A percentile compares a stretch with the other conserved stretches of the same genome.
These are phyloP conservation scores for Crithidia thermophila DNA, from an alignment of 208 protist genomes.

Conservation along the genomic window DNA sequence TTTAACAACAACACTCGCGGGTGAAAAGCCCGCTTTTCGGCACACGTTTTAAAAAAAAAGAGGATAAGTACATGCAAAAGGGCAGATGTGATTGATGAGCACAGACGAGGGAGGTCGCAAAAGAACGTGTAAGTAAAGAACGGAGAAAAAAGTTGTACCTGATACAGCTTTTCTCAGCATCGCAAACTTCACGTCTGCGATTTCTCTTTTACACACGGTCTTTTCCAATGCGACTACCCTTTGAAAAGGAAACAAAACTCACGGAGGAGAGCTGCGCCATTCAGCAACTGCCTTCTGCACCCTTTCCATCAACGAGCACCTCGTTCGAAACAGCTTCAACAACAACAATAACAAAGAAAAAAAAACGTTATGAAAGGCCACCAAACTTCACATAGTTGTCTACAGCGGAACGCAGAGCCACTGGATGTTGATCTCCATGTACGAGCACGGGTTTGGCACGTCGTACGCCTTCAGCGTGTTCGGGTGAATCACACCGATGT, in stretches of 20 bases:
- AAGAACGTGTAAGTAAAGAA: not conserved
- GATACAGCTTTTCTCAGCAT: no score
- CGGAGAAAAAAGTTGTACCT: no score
- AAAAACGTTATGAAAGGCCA: conserved; percentile 2
- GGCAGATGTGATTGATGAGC: not conserved
- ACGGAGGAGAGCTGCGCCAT: conserved; percentile 2
- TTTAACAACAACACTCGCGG: no score
- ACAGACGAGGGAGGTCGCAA: not conserved
- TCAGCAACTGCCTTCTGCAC: not conserved
- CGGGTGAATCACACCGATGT: conserved; percentile 89
- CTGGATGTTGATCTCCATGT: conserved; percentile 94
- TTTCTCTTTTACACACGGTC: not conserved
- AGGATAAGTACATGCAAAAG: not conserved
- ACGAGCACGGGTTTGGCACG: conserved; percentile 91
- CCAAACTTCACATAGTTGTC: not conserved
- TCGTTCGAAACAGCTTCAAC: no score
- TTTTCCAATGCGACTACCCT: not conserved
- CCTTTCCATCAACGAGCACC: not conserved
- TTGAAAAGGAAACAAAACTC: not conserved
- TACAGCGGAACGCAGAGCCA: conserved; percentile 54
- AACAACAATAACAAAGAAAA: not conserved
- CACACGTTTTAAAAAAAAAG: conserved; percentile 4
- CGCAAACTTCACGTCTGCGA: no score
- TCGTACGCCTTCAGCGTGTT: conserved; percentile 94
- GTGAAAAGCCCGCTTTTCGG: no score